Percentiles rank a stretch among this genome's conserved stretches.
These are phyloP conservation scores for Tetrahymena elliotti DNA, from an alignment of 73 alveolate species.

Conservation along the genomic window DNA sequence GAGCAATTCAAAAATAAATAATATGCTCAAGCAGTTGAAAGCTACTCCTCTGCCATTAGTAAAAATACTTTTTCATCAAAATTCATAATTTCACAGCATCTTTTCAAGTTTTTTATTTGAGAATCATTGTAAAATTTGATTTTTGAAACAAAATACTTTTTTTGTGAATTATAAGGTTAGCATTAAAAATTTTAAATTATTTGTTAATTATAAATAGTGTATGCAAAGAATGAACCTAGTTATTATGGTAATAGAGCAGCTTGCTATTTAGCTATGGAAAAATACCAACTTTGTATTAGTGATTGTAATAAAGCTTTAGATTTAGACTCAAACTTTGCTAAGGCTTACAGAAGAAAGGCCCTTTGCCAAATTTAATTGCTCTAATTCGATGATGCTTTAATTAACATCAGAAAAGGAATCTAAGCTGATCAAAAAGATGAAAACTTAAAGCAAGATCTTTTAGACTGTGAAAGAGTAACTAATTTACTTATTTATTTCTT, in stretches of 20 bases:
- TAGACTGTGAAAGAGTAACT: not conserved
- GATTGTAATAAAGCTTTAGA: constrained; percentile 81
- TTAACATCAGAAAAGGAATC: constrained; percentile 35
- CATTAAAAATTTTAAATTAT: too few species aligned
- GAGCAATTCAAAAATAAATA: constrained; percentile 72
- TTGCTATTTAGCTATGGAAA: constrained; percentile 64
- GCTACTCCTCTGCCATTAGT: constrained; percentile 75
- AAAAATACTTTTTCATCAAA: not conserved
- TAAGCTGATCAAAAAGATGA: constrained; percentile 40
- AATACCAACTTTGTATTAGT: constrained; percentile 68
- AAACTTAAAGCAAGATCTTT: constrained; percentile 16
- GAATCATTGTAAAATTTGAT: too few species aligned
- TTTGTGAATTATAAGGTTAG: constrained; percentile 4
- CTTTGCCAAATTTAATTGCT: constrained; percentile 58
- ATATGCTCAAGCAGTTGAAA: constrained; percentile 71
- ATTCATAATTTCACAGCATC: too few species aligned
- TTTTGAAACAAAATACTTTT: too few species aligned
- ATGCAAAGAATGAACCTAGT: constrained; percentile 60
- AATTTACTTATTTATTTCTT: not conserved
- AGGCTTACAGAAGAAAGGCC: constrained; percentile 70
- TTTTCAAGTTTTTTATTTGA: too few species aligned
- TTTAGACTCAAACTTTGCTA: constrained; percentile 68
- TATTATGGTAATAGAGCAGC: constrained; percentile 88
- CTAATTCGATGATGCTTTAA: constrained; percentile 50
- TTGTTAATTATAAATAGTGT: not conserved